Evolutionary conservation across 106 monocot species (phyloP).

Genomic region (Dioscorea dumetorum): DNA sequence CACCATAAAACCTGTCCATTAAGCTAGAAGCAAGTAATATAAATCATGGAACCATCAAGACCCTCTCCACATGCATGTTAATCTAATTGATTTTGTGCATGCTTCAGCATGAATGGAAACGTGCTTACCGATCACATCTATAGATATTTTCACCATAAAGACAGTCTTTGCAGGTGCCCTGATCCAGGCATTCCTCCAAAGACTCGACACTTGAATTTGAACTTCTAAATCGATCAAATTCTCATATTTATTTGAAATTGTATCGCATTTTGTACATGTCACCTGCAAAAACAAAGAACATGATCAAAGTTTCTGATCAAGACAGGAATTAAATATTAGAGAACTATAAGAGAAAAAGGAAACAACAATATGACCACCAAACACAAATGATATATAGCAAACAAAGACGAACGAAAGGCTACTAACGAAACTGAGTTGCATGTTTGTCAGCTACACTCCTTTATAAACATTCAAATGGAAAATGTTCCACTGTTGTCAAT

Average conservation of each 20-base stretch:
- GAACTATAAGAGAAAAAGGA: neutral
- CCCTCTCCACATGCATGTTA: no score
- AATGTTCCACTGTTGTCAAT: no score
- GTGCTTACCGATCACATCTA: constrained; percentile 80
- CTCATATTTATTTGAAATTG: constrained; percentile 84
- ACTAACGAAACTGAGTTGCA: no score
- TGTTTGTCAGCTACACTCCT: no score
- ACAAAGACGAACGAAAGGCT: neutral
- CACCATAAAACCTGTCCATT: no score
- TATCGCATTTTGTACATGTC: constrained; percentile 72
- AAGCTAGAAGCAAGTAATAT: no score
- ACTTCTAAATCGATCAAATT: constrained; percentile 98
- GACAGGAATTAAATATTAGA: neutral
- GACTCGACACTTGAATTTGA: constrained; percentile 90
- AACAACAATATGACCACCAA: neutral
- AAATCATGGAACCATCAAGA: no score
- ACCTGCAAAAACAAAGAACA: constrained; percentile 35
- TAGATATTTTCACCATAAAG: constrained; percentile 98
- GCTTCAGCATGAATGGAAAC: no score
- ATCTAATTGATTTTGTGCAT: no score
- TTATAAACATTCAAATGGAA: no score
- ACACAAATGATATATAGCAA: neutral
- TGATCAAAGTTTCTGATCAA: neutral
- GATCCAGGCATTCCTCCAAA: constrained; percentile 79
- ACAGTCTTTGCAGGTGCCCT: constrained; percentile 74